Evolutionary conservation across 2,329 filamentous ascomycete species (phyloP).

Genomic region (Nannizzia gypsea): DNA sequence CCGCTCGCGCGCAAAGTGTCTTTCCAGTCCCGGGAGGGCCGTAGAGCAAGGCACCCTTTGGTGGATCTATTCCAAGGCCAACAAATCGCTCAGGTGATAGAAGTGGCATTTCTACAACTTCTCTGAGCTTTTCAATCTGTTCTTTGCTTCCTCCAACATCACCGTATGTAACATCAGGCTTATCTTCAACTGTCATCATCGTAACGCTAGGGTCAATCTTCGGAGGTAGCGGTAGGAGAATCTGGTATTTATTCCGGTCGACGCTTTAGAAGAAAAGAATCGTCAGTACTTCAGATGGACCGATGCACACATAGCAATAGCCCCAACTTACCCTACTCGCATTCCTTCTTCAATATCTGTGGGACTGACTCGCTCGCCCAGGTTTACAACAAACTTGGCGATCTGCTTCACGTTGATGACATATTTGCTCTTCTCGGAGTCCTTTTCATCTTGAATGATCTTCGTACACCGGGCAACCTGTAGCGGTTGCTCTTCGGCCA

Average conservation of each 20-base stretch:
- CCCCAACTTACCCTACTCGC: constrained; percentile 61
- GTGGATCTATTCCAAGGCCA: constrained; percentile 95
- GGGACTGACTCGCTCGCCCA: constrained; percentile 90
- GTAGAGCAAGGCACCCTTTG: constrained; percentile 92
- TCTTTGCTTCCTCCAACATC: constrained; percentile 99
- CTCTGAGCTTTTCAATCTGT: constrained; percentile 96
- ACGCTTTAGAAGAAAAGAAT: constrained; percentile 46
- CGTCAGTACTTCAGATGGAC: not conserved
- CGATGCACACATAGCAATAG: not conserved
- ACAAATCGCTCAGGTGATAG: constrained; percentile 95
- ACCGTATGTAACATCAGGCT: constrained; percentile 96
- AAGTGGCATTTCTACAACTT: constrained; percentile 97
- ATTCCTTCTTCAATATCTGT: constrained; percentile 99
- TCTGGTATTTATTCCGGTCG: constrained; percentile 98
- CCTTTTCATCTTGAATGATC: constrained; percentile 95
- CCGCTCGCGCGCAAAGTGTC: constrained; percentile 91
- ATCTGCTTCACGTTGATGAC: constrained; percentile 99
- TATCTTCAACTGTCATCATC: constrained; percentile 99
- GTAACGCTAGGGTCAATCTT: constrained; percentile 99
- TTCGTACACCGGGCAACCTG: constrained; percentile 98
- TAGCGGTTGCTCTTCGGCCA: constrained; percentile 94
- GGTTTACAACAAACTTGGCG: constrained; percentile 96
- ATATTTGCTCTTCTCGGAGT: constrained; percentile 97
- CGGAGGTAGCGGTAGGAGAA: constrained; percentile 84
- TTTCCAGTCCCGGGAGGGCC: constrained; percentile 98